These are phyloP conservation scores for Starmerella sirachaensis DNA, from an alignment of 805 yeast genomes.

Conservation along the genomic window DNA sequence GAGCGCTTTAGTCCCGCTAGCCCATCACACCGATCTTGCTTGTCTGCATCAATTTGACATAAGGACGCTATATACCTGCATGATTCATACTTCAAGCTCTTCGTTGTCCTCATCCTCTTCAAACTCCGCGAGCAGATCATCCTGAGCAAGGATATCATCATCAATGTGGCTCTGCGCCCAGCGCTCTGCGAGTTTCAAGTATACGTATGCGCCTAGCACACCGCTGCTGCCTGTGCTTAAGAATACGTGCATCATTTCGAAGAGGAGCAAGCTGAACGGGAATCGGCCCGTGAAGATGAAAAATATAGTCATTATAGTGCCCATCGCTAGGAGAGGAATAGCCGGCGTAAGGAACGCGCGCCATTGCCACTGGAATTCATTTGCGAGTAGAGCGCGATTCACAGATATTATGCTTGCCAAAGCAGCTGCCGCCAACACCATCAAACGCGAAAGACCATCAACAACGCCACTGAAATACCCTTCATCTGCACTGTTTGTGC, in stretches of 20 bases:
- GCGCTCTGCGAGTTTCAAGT: constrained; percentile 21
- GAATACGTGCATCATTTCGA: constrained; percentile 15
- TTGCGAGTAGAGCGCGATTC: constrained; percentile 24
- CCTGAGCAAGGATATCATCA: constrained; percentile 20
- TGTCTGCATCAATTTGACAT: too few relatives aligned
- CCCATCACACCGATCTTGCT: too few relatives aligned
- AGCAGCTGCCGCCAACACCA: constrained; percentile 19
- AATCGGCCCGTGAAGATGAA: constrained; percentile 4
- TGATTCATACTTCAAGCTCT: constrained; percentile 15
- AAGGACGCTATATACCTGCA: not conserved
- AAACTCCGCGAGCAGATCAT: constrained; percentile 21
- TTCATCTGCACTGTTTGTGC: constrained; percentile 4
- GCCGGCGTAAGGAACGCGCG: constrained; percentile 25
- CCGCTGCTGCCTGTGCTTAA: constrained; percentile 23
- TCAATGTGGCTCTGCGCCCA: constrained; percentile 22
- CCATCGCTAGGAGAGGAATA: constrained; percentile 18
- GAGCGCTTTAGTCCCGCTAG: too few relatives aligned
- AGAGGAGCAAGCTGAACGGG: constrained; percentile 10
- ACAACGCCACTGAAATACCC: constrained; percentile 17
- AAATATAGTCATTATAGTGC: constrained; percentile 5
- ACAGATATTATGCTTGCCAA: constrained; percentile 23
- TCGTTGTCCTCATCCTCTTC: constrained; percentile 24
- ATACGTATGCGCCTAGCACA: constrained; percentile 22
- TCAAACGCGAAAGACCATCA: constrained; percentile 13
- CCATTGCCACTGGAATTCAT: constrained; percentile 27